Percentiles rank a stretch among this genome's conserved stretches.
phyloP scores from a whole-genome alignment of 2,329 filamentous ascomycete species.

The Aspergillus novofumigatus region DNA sequence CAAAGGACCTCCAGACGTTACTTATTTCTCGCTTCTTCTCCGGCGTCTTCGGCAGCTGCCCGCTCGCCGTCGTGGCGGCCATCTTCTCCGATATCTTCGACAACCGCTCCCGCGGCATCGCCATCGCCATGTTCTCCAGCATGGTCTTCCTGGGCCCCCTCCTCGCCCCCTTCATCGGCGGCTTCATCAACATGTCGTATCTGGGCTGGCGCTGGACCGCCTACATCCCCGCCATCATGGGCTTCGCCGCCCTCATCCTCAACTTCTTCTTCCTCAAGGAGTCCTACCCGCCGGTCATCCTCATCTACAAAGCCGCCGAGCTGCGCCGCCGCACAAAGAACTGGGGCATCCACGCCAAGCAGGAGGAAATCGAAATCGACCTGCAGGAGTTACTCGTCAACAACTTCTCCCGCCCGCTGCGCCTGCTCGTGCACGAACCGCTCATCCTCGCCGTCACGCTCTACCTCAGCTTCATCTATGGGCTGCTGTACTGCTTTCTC shows the following conservation, averaged over 20 bases:
- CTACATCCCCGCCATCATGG: slow-evolving; percentile 50
- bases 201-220: slow-evolving; percentile 49
- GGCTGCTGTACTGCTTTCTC: slow-evolving; percentile 33
- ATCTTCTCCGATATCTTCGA: slow-evolving; percentile 47
- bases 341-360: slow-evolving; percentile 55
- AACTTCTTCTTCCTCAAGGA: slow-evolving; percentile 46
- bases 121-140: slow-evolving; percentile 48
- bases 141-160: slow-evolving; percentile 52
- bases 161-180: slow-evolving; percentile 46
- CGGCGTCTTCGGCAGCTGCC: slow-evolving; percentile 41
- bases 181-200: slow-evolving; percentile 43
- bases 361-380: slow-evolving; percentile 49
- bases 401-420: slow-evolving; percentile 44
- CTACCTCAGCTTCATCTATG: slow-evolving; percentile 39
- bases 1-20: slow-evolving; percentile 33
- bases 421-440: slow-evolving; percentile 39
- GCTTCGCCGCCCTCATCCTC: slow-evolving; percentile 39
- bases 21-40: slow-evolving; percentile 42
- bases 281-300: slow-evolving; percentile 50
- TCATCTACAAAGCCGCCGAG: slow-evolving; percentile 50
- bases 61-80: slow-evolving; percentile 39
- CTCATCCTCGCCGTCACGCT: slow-evolving; percentile 39
- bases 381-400: slow-evolving; percentile 43
- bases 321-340: slow-evolving; percentile 52
- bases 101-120: slow-evolving; percentile 31